Percentiles rank a stretch among this genome's conserved stretches.
These are phyloP conservation scores for Scytalidium lignicola DNA, from an alignment of 2,329 filamentous ascomycete genomes.

Conservation along the genomic window DNA sequence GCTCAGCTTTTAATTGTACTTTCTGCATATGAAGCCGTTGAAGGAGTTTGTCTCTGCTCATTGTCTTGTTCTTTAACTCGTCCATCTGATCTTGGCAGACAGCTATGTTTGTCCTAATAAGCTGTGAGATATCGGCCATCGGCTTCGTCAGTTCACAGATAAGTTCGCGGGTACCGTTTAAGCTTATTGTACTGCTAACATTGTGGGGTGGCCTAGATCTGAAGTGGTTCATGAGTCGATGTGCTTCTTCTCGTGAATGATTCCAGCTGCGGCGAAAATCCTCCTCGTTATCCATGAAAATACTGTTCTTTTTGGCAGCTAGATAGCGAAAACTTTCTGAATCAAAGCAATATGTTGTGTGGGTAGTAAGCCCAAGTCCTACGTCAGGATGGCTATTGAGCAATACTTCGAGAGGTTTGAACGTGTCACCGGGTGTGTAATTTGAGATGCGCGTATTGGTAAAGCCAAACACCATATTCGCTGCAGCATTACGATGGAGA, in stretches of 20 bases:
- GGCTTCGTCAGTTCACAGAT: slow-evolving; percentile 33
- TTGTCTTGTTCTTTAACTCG: slow-evolving; percentile 19
- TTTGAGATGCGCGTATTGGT: slow-evolving; percentile 37
- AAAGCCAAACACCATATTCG: slow-evolving; percentile 39
- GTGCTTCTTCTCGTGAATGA: slow-evolving; percentile 27
- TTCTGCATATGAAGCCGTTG: slow-evolving; percentile 23
- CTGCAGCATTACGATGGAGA: slow-evolving; percentile 32
- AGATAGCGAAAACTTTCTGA: slow-evolving; percentile 39
- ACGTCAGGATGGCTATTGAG: slow-evolving; percentile 26
- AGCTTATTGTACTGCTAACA: slow-evolving; percentile 32
- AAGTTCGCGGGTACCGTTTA: slow-evolving; percentile 32
- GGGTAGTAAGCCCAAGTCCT: slow-evolving; percentile 23
- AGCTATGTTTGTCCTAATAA: slow-evolving; percentile 28
- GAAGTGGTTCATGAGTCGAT: slow-evolving; percentile 29
- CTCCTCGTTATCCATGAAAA: slow-evolving; percentile 26
- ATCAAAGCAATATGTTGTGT: slow-evolving; percentile 37
- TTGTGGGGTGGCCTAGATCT: slow-evolving; percentile 24
- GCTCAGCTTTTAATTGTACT: slow-evolving; percentile 16
- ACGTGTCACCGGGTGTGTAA: slow-evolving; percentile 37
- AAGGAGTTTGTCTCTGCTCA: slow-evolving; percentile 23
- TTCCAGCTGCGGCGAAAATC: slow-evolving; percentile 33
- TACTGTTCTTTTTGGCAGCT: slow-evolving; percentile 29
- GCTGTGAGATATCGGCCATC: slow-evolving; percentile 31
- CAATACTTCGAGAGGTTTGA: slow-evolving; percentile 28
- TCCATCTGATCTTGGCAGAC: slow-evolving; percentile 25